Base-by-base conservation (phyloP, 73 alveolate genomes). In the Paramecium sexaurelia region DNA sequence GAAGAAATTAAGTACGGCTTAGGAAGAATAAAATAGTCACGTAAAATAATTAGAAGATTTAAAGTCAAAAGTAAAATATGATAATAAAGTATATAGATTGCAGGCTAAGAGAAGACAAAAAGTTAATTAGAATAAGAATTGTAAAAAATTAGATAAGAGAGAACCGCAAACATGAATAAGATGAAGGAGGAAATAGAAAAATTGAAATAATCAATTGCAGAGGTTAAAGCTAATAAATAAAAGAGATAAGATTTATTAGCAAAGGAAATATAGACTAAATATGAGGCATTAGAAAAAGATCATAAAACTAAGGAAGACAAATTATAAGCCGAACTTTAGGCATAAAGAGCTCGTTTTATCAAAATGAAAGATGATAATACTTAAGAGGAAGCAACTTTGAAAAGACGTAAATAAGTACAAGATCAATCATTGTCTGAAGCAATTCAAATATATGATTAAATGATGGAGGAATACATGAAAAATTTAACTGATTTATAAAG, bases 101-200 rank as follows among this genome's bases (percentile, higher is more conserved):
- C 85, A 39, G 57, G 41, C 13, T 36, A 15, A 51, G 67, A 51
- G 29, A 51, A 51, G 41, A 88, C 73, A 26, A 88, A 88, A 27
- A 88, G 73, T 41, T 15, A 69, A 19, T 43, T 66, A 37, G 91
- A 88, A 69, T 11, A 39, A 69, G 94, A 88, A 24, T 41, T 88
- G 43, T 11, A 7, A 43, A 88, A 69, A 32, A 11, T 40, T 32
- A 88, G 87, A 88, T 36, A 66, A 33, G 91, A 88, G 19, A 88
- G 91, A 69, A 33, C 66, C 7, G 55, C 69, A 13, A 68, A 68
- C 8, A 68, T 56, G 66, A 88, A 88, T 26, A 82, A 88, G n/a
- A 88, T 56, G 87, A 88, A 88, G 9, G 94, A 88, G 39, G 94
- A 88, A 27, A 75, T 88, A n/a, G 94, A 88, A 29, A 66, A 69